Evolutionary conservation across 176 grass and related monocot genomes (phyloP).

Genomic region (Aegilops speltoides): DNA sequence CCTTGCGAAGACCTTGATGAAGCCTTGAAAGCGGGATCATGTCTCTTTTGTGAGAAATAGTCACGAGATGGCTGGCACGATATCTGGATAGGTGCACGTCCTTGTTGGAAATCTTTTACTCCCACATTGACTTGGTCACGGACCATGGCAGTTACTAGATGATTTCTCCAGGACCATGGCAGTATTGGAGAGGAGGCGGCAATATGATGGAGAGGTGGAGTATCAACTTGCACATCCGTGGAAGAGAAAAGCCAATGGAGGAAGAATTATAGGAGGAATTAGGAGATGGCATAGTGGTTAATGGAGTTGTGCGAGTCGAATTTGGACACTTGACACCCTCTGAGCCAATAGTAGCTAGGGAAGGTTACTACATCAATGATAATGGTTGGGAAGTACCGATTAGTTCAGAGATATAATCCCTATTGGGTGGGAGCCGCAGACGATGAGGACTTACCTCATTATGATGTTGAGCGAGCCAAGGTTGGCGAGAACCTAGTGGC

Average conservation of each 20-base stretch:
- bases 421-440: background rate
- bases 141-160: background rate
- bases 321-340: background rate
- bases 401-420: background rate
- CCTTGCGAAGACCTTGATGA: background rate
- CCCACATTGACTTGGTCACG: background rate
- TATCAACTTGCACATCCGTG: too few relatives aligned
- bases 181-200: too few relatives aligned
- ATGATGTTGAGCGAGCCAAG: background rate
- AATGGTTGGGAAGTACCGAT: background rate
- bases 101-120: background rate
- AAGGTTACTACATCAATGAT: background rate
- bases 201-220: too few relatives aligned
- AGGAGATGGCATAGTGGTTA: background rate
- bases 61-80: background rate
- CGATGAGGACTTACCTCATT: background rate
- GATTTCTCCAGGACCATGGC: background rate
- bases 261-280: too few relatives aligned
- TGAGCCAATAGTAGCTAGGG: background rate
- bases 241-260: too few relatives aligned
- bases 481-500: background rate
- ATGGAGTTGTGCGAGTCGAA: background rate
- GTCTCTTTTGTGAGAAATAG: background rate
- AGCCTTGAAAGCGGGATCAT: background rate
- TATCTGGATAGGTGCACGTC: background rate